phyloP scores from a whole-genome alignment of 345 rosid species.

The Eutrema japonicum region DNA sequence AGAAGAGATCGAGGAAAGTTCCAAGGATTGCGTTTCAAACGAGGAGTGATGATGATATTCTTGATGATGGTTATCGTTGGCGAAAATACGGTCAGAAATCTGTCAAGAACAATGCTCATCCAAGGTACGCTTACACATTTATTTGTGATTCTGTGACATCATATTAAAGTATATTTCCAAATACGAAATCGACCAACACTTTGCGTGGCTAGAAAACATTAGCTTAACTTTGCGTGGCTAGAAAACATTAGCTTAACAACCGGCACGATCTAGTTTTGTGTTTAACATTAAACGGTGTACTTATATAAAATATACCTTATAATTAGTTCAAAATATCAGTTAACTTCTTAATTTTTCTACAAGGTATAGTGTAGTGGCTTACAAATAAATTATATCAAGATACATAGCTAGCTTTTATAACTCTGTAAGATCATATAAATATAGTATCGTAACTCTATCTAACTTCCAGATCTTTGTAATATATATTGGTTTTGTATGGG shows the following conservation, averaged over 20 bases:
- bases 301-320: not conserved
- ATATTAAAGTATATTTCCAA: not conserved
- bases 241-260: constrained; percentile 35
- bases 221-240: constrained; percentile 23
- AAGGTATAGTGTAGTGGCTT: not conserved
- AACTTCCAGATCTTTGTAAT: not conserved
- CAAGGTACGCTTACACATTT: constrained; percentile 37
- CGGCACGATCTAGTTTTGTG: constrained; percentile 7
- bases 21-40: constrained; percentile 52
- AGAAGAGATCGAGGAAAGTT: constrained; percentile 28
- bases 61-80: constrained; percentile 62
- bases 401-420: not conserved
- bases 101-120: constrained; percentile 48
- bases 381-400: not conserved
- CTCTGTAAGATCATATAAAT: not conserved
- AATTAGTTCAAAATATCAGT: not conserved
- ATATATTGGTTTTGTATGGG: no score
- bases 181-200: constrained; percentile 11
- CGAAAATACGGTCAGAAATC: constrained; percentile 57
- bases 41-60: constrained; percentile 54
- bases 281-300: not conserved
- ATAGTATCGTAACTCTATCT: not conserved
- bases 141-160: not conserved
- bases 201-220: constrained; percentile 21
- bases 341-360: not conserved